Conservation (phyloP, 2,329 filamentous ascomycete species). For the Ambrosiella beaveri region DNA sequence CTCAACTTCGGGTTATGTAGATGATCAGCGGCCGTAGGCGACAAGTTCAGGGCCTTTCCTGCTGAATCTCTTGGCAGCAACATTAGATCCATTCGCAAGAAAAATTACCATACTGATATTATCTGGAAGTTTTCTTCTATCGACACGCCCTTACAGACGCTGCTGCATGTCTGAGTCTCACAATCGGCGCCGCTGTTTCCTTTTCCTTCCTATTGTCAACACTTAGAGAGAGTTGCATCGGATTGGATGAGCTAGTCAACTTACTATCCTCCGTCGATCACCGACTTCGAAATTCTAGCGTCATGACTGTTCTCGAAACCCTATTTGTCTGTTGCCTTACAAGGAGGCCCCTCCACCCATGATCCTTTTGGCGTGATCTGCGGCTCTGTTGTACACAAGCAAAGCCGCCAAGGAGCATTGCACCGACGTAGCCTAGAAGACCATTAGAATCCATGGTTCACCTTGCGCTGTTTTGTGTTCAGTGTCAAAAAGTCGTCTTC, state of each 20-base stretch:
- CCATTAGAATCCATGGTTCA: constrained; percentile 1
- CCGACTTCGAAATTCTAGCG: too few relatives aligned
- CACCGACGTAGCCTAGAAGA: background rate
- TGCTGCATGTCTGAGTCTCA: too few relatives aligned
- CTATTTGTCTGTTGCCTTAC: background rate
- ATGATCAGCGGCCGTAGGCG: too few relatives aligned
- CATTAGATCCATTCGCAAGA: too few relatives aligned
- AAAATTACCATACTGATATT: too few relatives aligned
- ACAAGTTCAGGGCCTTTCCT: too few relatives aligned
- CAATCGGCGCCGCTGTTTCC: background rate
- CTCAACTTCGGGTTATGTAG: too few relatives aligned
- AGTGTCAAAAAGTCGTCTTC: background rate
- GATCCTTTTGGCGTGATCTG: background rate
- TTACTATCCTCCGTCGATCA: background rate
- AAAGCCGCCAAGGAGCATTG: background rate
- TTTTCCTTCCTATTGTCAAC: background rate
- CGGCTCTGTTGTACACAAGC: background rate
- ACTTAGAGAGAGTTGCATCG: background rate
- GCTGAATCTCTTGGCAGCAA: too few relatives aligned
- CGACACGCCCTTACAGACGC: too few relatives aligned
- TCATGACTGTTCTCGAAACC: background rate
- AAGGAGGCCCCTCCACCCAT: background rate
- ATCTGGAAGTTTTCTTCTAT: too few relatives aligned
- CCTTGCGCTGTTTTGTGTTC: background rate
- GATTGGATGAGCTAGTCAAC: background rate